These are phyloP conservation scores for Trichomonas tenax DNA, from an alignment of 208 protist species.

Conservation along the genomic window DNA sequence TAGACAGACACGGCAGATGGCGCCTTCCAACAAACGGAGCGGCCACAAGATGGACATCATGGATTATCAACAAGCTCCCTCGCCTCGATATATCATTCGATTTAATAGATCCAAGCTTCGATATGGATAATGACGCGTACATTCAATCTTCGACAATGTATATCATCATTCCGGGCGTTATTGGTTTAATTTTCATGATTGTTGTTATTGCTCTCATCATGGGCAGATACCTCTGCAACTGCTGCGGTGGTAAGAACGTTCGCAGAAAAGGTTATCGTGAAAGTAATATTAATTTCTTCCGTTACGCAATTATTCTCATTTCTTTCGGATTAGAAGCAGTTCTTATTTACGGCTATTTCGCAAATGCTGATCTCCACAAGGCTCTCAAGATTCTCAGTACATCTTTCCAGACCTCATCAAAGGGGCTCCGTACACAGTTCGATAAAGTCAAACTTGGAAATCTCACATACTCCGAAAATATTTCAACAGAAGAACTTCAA, in stretches of 20 bases:
- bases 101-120: not conserved
- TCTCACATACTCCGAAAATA: not conserved
- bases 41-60: not conserved
- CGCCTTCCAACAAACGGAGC: not conserved
- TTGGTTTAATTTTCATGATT: slow-evolving; percentile 16
- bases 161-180: not conserved
- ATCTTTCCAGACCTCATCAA: not conserved
- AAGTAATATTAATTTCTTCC: not conserved
- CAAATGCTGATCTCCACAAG: not conserved
- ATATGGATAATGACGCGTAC: not conserved
- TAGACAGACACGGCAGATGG: not conserved
- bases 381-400: not conserved
- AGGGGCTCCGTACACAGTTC: not conserved
- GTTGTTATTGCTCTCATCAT: not conserved
- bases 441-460: not conserved
- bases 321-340: not conserved
- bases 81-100: not conserved
- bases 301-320: not conserved
- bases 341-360: slow-evolving; percentile 23
- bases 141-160: not conserved
- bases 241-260: slow-evolving; percentile 5
- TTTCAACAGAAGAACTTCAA: not conserved
- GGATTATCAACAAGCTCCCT: not conserved
- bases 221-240: slow-evolving; percentile 14
- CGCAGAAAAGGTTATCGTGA: not conserved